These are phyloP conservation scores for Scheffersomyces lignicola DNA, from an alignment of 1,139 yeast species.

Conservation along the genomic window DNA sequence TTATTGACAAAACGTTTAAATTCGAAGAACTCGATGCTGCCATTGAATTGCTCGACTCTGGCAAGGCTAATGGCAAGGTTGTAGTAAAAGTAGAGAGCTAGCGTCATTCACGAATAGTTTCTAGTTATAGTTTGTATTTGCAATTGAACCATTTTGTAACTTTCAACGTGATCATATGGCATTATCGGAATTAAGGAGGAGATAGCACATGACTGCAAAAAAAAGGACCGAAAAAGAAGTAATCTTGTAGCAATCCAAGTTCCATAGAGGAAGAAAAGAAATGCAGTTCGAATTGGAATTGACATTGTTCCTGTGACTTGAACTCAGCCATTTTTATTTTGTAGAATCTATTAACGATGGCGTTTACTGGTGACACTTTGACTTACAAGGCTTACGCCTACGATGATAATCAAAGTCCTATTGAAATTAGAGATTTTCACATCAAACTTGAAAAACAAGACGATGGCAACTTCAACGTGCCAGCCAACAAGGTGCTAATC, in stretches of 20 bases:
- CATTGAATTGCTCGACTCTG: constrained; percentile 41
- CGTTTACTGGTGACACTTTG: constrained; percentile 15
- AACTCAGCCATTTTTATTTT: constrained; percentile 1
- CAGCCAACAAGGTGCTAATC: constrained; percentile 51
- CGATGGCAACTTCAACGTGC: constrained; percentile 34
- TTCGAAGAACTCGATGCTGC: constrained; percentile 54
- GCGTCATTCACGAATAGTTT: too few relatives aligned
- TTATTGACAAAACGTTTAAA: constrained; percentile 53
- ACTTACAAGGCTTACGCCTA: constrained; percentile 20
- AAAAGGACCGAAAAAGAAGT: too few relatives aligned
- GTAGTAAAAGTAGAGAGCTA: constrained; percentile 35
- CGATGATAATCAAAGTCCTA: constrained; percentile 12
- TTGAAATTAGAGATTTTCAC: constrained; percentile 13
- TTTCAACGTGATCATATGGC: too few relatives aligned
- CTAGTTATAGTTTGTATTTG: too few relatives aligned
- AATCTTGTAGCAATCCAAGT: too few relatives aligned
- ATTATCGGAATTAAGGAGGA: too few relatives aligned
- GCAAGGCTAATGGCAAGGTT: constrained; percentile 64
- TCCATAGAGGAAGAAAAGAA: too few relatives aligned
- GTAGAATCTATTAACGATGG: constrained; percentile 14
- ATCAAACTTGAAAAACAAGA: constrained; percentile 18
- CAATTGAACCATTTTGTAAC: too few relatives aligned
- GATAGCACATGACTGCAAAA: too few relatives aligned
- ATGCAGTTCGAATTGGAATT: too few relatives aligned
- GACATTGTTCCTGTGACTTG: too few relatives aligned